Evolutionary conservation across 2,329 filamentous ascomycete species (phyloP).

Genomic region (Aspergillus sp.): DNA sequence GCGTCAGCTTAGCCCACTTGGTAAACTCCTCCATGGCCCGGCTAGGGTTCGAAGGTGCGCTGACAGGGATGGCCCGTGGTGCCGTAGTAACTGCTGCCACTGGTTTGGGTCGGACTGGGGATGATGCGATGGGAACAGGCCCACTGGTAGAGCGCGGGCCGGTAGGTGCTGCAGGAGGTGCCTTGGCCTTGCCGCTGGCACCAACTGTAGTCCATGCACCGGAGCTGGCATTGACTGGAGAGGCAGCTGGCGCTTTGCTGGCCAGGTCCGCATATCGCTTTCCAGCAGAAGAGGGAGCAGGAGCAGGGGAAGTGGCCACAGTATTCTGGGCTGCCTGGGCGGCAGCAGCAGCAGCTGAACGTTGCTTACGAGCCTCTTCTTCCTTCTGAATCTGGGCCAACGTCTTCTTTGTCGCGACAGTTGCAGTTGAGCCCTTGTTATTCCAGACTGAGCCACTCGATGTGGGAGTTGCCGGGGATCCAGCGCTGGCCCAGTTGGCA

Average conservation of each 20-base stretch:
- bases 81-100: conserved; percentile 54
- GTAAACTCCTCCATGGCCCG: conserved; percentile 87
- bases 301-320: conserved; percentile 36
- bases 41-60: conserved; percentile 48
- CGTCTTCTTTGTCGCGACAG: conserved; percentile 71
- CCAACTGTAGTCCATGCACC: conserved; percentile 93
- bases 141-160: conserved; percentile 50
- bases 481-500: conserved; percentile 80
- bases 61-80: conserved; percentile 47
- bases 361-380: conserved; percentile 86
- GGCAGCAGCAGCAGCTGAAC: conserved; percentile 55
- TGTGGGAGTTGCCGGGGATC: conserved; percentile 67
- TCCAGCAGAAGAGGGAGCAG: conserved; percentile 48
- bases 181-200: conserved; percentile 86
- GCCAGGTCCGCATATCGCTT: conserved; percentile 96
- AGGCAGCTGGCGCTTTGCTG: conserved; percentile 63
- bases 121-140: conserved; percentile 35
- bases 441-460: conserved; percentile 51
- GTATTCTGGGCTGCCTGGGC: conserved; percentile 48
- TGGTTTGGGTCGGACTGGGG: conserved; percentile 48
- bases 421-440: conserved; percentile 47
- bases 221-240: conserved; percentile 39
- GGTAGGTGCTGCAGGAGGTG: conserved; percentile 53
- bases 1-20: conserved; percentile 83
- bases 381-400: conserved; percentile 95